Evolutionary conservation across 768 basidiomycete species (phyloP).

Genomic region (Pulveroboletus sp.): DNA sequence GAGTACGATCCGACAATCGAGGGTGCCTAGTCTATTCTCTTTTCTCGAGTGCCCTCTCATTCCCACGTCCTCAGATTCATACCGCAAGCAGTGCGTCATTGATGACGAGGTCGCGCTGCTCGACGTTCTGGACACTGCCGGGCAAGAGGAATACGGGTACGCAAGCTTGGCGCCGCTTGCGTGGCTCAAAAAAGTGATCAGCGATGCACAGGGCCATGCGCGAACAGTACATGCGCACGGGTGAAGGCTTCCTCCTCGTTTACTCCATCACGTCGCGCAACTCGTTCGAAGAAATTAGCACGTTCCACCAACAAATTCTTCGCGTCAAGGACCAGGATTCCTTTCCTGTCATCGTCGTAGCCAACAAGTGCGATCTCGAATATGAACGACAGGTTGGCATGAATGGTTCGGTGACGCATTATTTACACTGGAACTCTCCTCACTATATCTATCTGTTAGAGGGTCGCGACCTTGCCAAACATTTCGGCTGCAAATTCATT

Average conservation of each 20-base stretch:
- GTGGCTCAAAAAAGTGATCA: not conserved
- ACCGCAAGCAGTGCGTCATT: constrained; percentile 94
- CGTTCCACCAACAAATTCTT: constrained; percentile 93
- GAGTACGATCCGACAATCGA: constrained; percentile 96
- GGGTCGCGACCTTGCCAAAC: constrained; percentile 95
- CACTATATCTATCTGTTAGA: constrained; percentile 46
- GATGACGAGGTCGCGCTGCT: constrained; percentile 98
- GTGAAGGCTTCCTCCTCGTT: constrained; percentile 95
- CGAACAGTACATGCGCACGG: constrained; percentile 98
- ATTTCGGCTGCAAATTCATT: constrained; percentile 90
- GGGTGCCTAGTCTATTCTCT: constrained; percentile 40
- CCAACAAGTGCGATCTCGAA: constrained; percentile 97
- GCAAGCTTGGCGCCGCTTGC: constrained; percentile 28
- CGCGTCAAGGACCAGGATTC: constrained; percentile 95
- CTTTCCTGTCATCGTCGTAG: constrained; percentile 94
- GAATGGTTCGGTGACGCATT: constrained; percentile 57
- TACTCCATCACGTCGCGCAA: constrained; percentile 98
- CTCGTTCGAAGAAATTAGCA: constrained; percentile 95
- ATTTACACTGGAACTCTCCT: not conserved
- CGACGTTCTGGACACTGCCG: constrained; percentile 95
- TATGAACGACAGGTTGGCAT: constrained; percentile 95
- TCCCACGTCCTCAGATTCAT: constrained; percentile 62
- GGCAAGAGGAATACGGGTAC: constrained; percentile 97
- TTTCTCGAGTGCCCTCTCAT: not conserved
- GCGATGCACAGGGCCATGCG: constrained; percentile 77